Percentiles rank a stretch among this genome's conserved stretches.
Conservation (phyloP, 495 filamentous ascomycete species). For the Lophiotrema nucula region DNA sequence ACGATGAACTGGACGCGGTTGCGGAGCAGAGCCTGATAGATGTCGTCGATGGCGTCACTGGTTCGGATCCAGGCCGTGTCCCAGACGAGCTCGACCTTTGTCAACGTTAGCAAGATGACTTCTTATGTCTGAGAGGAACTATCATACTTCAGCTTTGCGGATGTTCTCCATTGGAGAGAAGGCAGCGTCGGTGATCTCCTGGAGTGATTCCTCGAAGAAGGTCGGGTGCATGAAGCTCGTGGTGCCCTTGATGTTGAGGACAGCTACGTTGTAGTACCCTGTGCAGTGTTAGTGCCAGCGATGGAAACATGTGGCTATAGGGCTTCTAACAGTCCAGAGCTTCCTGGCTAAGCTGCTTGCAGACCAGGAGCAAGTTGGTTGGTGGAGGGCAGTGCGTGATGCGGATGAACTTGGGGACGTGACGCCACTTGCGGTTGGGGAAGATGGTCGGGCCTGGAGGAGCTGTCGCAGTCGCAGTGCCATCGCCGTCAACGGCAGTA, state of each 20-base stretch:
- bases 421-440: slow-evolving; percentile 24
- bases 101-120: too few species aligned
- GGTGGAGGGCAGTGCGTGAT: slow-evolving; percentile 24
- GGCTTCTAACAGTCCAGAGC: slow-evolving; percentile 26
- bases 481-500: background rate
- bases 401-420: slow-evolving; percentile 28
- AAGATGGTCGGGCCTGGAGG: slow-evolving; percentile 1
- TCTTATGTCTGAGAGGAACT: too few species aligned
- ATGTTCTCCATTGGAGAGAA: slow-evolving; percentile 31
- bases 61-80: slow-evolving; percentile 22
- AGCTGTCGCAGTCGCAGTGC: background rate
- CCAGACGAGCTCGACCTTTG: slow-evolving; percentile 31
- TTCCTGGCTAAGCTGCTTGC: slow-evolving; percentile 18
- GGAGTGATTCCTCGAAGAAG: slow-evolving; percentile 24
- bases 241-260: slow-evolving; percentile 26
- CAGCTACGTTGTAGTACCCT: slow-evolving; percentile 27
- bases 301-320: too few species aligned
- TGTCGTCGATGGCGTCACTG: background rate
- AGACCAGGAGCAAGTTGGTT: slow-evolving; percentile 13
- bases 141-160: slow-evolving; percentile 23
- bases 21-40: slow-evolving; percentile 15
- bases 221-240: slow-evolving; percentile 26
- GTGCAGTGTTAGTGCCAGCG: too few species aligned
- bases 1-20: slow-evolving; percentile 11
- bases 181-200: slow-evolving; percentile 15